Evolutionary conservation across 208 protist species (phyloP), one percentile per base, ranked within the genome.

Genomic region (Blechomonas ayalai): DNA sequence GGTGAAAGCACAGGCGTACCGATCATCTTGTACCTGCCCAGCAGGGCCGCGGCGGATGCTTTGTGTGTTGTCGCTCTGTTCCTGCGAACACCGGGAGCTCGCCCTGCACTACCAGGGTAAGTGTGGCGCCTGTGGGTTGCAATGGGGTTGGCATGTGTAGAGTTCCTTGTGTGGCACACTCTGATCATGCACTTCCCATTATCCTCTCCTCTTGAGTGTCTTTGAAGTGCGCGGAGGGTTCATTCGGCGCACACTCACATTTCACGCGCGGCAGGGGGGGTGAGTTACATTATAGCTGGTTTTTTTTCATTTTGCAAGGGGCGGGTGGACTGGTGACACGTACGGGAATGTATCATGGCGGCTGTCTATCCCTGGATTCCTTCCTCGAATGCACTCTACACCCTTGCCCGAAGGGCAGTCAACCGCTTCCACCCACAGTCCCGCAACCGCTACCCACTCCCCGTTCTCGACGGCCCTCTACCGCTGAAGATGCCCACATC

Each of bases 281-380:
- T 36, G 5, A 28, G 24, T 33, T n/a, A n/a, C 48, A 52, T 44
- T n/a, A 20, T 19, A 34, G 32, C n/a, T 36, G 22, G 20, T 15
- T 13, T 33, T 4, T 52, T 52, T 4, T 43, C 45, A 9, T 43
- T 44, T 19, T 27, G 12, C 43, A 12, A 7, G 7, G 4, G 29
- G 12, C 12, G 36, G 20, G 8, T 26, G 20, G 25, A 41, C 5
- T 10, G 25, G 36, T 41, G 25, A 18, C 20, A 5, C 8, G 12
- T 5, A 41, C 20, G 36, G 25, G 36, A 41, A 38, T 15, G 27
- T 12, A 59, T 24, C 8, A 92, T 90, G 86, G 58, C 86, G n/a
- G 74, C 75, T 1, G 38, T 88, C 9, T 88, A 74, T 55, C 86
- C 86, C 2, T 94, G 86, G 86, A 51, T 89, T 4, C 86, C 86